Percentiles rank a stretch among this genome's conserved stretches.
These are phyloP conservation scores for Backusella macrospora DNA, from an alignment of 192 early-diverging fungal genomes.

Conservation along the genomic window DNA sequence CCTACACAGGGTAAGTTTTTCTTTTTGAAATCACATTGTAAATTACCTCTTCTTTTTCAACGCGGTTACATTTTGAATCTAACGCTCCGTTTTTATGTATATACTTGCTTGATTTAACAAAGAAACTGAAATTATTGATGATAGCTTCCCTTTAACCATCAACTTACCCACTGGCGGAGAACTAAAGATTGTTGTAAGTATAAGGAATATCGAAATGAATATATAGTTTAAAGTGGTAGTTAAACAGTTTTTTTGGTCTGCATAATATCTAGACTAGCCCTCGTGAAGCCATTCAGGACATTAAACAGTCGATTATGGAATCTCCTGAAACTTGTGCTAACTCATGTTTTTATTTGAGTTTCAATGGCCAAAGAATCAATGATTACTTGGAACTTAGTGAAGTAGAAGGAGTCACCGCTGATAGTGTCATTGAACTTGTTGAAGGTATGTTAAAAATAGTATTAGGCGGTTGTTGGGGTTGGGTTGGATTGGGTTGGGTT, in stretches of 20 bases:
- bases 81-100: neutral
- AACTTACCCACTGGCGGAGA: constrained; percentile 48
- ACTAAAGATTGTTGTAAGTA: constrained; percentile 54
- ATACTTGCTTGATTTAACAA: neutral
- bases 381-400: constrained; percentile 79
- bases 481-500: too few relatives aligned
- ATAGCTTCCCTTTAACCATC: constrained; percentile 57
- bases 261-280: constrained; percentile 58
- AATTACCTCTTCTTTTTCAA: neutral
- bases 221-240: neutral
- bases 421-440: constrained; percentile 64
- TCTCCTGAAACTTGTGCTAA: constrained; percentile 81
- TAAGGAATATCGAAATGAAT: too few relatives aligned
- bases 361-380: constrained; percentile 71
- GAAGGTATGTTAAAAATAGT: constrained; percentile 55
- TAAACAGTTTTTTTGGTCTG: neutral
- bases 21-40: neutral
- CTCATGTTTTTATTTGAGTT: constrained; percentile 89
- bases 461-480: neutral
- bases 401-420: constrained; percentile 66
- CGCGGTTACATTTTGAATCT: neutral
- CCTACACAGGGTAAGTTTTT: constrained; percentile 13
- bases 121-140: constrained; percentile 38
- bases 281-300: constrained; percentile 80
- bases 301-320: constrained; percentile 87